Base-by-base conservation (phyloP, 2,329 filamentous ascomycete species). In the Escovopsis sp. region DNA sequence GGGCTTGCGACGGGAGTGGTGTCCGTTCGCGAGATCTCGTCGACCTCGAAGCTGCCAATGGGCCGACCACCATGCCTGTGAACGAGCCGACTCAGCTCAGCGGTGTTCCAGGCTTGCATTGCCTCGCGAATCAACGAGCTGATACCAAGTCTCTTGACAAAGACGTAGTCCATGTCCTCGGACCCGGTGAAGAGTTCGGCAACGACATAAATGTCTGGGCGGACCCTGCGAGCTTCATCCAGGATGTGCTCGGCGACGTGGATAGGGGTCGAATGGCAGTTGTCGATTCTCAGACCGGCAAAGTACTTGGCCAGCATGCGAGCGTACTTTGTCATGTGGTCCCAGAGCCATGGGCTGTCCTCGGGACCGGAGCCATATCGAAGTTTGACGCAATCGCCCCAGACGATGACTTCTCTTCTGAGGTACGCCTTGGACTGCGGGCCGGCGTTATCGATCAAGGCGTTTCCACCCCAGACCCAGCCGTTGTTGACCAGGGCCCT, bases 381-480 rank as follows among this genome's bases (percentile, higher is more conserved):
- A 41, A 98, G 72, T 67, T 98, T 98, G 47, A 96, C 91, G 57
- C 93, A 98, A 57, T 98, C 91, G 12, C 89, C 88, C 91, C 91
- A 98, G 27, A 95, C 84, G 50, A 98, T 96, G 46, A 98, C 86
- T 60, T 98, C 87, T 50, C 91, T 77, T 40, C 86, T 77, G n/a
- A 98, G 72, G 55, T 98, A 98, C n/a, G 89, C 87, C 43, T 81
- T 79, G 8, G 89, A 94, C 37, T 84, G 70, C 0, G 87, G 82
- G 0, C 93, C 93, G 27, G 91, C 91, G 54, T 96, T 91, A 64
- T 98, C 91, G 35, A 85, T 73, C 61, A 96, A 74, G 2, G 91
- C 89, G 62, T 96, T 93, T 6, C 89, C 89, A 44, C 85, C 89
- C 91, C 91, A 98, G 8, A 98, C 88, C 91, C 91, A 98, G 35